These are phyloP conservation scores for Boletus eberwhitei DNA, from an alignment of 768 basidiomycete genomes.

Conservation along the genomic window DNA sequence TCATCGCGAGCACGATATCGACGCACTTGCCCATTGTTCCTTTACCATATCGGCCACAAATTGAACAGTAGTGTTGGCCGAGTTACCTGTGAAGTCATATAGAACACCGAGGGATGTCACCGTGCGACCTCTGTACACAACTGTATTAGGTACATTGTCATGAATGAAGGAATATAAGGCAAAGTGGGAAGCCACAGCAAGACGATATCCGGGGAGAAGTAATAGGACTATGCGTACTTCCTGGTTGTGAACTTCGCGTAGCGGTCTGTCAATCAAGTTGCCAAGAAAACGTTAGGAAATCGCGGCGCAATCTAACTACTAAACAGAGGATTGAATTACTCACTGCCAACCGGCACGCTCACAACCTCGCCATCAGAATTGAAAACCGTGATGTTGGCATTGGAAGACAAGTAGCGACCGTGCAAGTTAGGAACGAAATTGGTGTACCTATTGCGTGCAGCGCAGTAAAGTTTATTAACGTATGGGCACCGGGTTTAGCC, in stretches of 20 bases:
- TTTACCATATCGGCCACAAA: constrained; percentile 71
- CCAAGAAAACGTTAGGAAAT: constrained; percentile 34
- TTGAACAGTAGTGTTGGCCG: constrained; percentile 71
- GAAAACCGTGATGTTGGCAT: constrained; percentile 77
- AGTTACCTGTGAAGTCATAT: constrained; percentile 73
- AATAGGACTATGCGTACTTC: constrained; percentile 46
- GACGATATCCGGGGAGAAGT: neutral
- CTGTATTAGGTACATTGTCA: neutral
- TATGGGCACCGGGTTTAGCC: neutral
- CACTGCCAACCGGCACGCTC: constrained; percentile 46
- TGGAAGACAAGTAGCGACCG: constrained; percentile 78
- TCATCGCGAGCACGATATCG: neutral
- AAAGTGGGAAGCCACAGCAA: neutral
- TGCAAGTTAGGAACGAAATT: constrained; percentile 65
- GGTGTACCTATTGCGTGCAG: constrained; percentile 40
- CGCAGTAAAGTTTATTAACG: neutral
- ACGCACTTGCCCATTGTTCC: constrained; percentile 63
- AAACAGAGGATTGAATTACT: constrained; percentile 3
- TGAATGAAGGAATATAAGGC: neutral
- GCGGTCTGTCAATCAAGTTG: constrained; percentile 37
- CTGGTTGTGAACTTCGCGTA: constrained; percentile 71
- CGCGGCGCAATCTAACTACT: too few species aligned
- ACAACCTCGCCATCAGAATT: constrained; percentile 36
- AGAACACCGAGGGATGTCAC: constrained; percentile 82
- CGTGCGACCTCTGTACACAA: constrained; percentile 45